phyloP scores from a whole-genome alignment of 768 basidiomycete species.

The Lyophyllum decastes region DNA sequence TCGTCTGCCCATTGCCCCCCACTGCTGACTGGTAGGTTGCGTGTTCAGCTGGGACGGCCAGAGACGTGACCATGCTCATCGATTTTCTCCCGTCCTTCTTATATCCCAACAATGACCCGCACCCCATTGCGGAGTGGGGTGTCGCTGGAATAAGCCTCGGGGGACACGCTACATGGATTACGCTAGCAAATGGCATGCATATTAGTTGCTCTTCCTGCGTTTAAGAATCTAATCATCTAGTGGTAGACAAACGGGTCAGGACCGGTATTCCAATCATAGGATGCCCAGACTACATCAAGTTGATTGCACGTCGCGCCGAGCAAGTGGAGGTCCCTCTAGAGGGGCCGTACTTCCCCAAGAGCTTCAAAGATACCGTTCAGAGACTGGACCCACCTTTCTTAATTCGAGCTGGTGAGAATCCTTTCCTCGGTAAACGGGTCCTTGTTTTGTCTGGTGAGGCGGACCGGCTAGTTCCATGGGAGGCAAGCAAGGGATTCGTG shows the following conservation, averaged over 20 bases:
- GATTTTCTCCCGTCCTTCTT: constrained; percentile 77
- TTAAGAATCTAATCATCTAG: neutral
- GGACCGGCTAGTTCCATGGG: constrained; percentile 71
- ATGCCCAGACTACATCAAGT: constrained; percentile 65
- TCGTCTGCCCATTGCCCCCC: neutral
- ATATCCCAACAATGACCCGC: constrained; percentile 62
- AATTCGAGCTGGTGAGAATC: constrained; percentile 41
- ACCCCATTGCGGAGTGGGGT: constrained; percentile 65
- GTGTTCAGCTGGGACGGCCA: constrained; percentile 58
- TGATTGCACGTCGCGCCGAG: constrained; percentile 60
- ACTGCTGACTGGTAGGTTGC: neutral
- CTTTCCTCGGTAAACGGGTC: constrained; percentile 72
- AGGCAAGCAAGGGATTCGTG: constrained; percentile 56
- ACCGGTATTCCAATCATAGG: constrained; percentile 60
- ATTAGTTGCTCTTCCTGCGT: neutral
- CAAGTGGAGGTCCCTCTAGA: constrained; percentile 39
- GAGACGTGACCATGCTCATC: constrained; percentile 79
- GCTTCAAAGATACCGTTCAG: constrained; percentile 49
- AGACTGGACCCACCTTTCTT: constrained; percentile 49
- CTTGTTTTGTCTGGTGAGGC: constrained; percentile 68
- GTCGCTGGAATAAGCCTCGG: constrained; percentile 80
- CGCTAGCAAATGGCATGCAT: constrained; percentile 46
- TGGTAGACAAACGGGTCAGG: constrained; percentile 45
- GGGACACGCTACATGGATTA: constrained; percentile 82
- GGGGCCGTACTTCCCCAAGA: constrained; percentile 59